Base-by-base conservation (phyloP, 495 filamentous ascomycete genomes). In the Aspergillus baeticus region DNA sequence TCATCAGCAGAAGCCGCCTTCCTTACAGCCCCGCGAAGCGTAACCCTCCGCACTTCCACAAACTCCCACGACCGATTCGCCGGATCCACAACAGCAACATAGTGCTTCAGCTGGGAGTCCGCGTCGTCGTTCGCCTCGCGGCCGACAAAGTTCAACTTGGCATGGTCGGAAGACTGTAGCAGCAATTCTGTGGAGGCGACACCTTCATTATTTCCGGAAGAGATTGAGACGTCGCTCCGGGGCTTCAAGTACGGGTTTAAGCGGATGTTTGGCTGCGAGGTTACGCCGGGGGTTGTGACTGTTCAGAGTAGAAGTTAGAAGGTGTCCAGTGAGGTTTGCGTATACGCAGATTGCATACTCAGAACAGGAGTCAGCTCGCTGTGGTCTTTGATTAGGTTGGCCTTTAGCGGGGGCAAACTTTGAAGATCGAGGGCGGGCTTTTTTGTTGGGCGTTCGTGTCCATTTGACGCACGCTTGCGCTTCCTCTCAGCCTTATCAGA, bases 51-150 rank as follows among this genome's bases (percentile, higher is more conserved):
- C 5, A 88, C 87, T 67, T 89, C 84, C 18, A 90, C 72, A 29
- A 98, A 74, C 53, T 93, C 77, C 62, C 97, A 77, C 52, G 84
- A 81, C 38, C 85, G 85, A 6, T 80, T 85, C 39, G 79, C 73
- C 0, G 90, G 88, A 63, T 98, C 90, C 59, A 86, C 91, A 42
- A 97, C 78, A 26, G 89, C 94, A 57, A 96, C 70, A 70, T 95
- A 98, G 71, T 97, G 89, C 62, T 89, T 89, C 54, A 95, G 69
- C 39, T 86, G 72, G 10, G 82, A 77, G 53, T 92, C 84, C 13
- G 81, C 71, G 55, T 82, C 80, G 13, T 83, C 81, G 13, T 81
- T 75, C 53, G 88, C 84, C 75, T 96, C 91, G 18, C 83, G 82
- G 26, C 84, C 93, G 15, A 81, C 82, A 67, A 93, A 96, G 70